Base-by-base conservation (phyloP, 2,329 filamentous ascomycete genomes). In the Cladorrhinum sp. region DNA sequence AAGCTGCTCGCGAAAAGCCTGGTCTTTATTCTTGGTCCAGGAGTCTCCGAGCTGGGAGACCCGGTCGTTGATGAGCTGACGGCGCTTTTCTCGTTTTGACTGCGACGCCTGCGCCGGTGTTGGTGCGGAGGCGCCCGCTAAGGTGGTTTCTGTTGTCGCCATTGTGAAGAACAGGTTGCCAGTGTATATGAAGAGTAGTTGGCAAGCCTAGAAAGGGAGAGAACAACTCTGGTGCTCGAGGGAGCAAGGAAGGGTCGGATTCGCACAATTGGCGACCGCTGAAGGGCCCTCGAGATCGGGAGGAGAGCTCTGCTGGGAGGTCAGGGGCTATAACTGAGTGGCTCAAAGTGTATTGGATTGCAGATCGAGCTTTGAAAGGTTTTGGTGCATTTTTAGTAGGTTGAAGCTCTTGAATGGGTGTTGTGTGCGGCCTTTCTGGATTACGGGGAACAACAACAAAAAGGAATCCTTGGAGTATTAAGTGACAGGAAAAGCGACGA, bases 1-100 rank as follows among this genome's bases (percentile, higher is more conserved):
- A 1, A 97, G 83, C 75, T 97, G 92, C 66, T 95, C 90, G 64
- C 93, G 87, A 75, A 96, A 98, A 69, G 92, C 87, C 64, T 84
- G 80, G 74, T 96, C 92, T 65, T 91, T 85, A 71, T 96, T 92
- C 64, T 88, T 85, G 65, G 86, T 85, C 75, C 96, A 93, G 66
- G 87, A 87, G 57, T 89, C 85, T 58, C 88, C 87, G 75, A 97
- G 86, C 59, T 87, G 84, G 45, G 85, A 83, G 6, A 96, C 84
- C 65, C 90, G 88, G 63, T 96, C 92, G 66, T 87, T 85, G 63
- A 97, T 85, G 69, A 88, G 86, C 69, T 91, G 91, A 64, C 92
- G 88, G 72, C 93, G 88, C 75, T 96, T 95, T 77, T 98, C 93
- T 74, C 92, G 86, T 79, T 97, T 97, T 45, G 91, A 93, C 64